Base-by-base conservation (phyloP, 257 asterid genomes). In the Ballota nigra region DNA sequence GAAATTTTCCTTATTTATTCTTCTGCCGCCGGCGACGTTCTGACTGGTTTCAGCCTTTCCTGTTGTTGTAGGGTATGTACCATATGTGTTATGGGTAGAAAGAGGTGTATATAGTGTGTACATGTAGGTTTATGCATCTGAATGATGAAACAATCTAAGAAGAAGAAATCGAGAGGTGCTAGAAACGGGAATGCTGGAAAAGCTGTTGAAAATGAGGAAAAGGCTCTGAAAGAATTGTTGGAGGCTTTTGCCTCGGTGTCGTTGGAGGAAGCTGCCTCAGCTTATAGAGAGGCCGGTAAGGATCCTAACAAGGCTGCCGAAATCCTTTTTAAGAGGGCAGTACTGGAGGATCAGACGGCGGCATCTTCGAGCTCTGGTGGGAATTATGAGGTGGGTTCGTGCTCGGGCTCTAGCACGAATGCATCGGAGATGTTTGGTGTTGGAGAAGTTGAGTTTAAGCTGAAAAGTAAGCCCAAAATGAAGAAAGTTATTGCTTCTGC, bases 401-500 rank as follows among this genome's bases (percentile, higher is more conserved):
- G 91, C 82, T 88, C 89, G n/a, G 80, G 92, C 81, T 85, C 89
- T 4, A 81, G 85, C 38, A 79, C 92, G 12, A 82, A 78, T 49
- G 74, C 73, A 3, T 81, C 90, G 0, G 92, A 85, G 31, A 74
- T 70, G 55, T 80, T 75, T 67, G 82, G 68, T 62, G 84, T 69
- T 26, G 57, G 66, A 81, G 75, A 74, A 23, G 78, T 79, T 22
- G 86, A 79, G 73, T 71, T 76, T 70, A 66, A 71, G 73, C 83
- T 63, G 78, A 89, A 85, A 78, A 76, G 81, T 61, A 85, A 53
- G 69, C 70, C 79, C 36, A 84, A 79, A 77, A 29, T 57, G 66
- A 91, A 86, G 85, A 94, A 76, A 76, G 86, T 84, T 63, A 78
- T 89, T 68, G 97, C 99, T 29, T 70, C 89, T 66, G 86, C 97